These are phyloP conservation scores for Helotiales sp. DNA, from an alignment of 2,329 filamentous ascomycete genomes.

Conservation along the genomic window DNA sequence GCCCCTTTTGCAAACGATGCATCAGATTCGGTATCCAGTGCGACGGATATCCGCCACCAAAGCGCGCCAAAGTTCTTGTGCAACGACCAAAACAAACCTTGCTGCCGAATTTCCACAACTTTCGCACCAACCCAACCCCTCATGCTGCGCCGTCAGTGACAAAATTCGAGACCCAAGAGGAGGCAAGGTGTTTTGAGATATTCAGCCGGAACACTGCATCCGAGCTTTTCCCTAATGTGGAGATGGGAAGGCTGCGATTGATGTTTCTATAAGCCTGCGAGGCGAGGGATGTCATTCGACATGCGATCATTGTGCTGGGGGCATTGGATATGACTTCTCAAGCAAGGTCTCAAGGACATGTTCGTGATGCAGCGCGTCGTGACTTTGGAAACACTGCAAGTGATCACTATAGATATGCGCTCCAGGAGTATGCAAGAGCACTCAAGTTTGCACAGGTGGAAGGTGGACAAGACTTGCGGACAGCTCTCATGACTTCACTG, in stretches of 20 bases:
- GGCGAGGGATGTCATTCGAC: constrained; percentile 60
- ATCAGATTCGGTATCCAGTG: constrained; percentile 17
- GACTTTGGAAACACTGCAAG: constrained; percentile 45
- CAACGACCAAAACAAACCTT: constrained; percentile 6
- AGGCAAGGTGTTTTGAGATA: constrained; percentile 21
- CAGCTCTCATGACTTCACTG: constrained; percentile 64
- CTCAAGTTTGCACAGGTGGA: constrained; percentile 52
- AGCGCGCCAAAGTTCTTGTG: neutral
- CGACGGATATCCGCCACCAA: constrained; percentile 23
- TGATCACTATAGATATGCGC: constrained; percentile 61
- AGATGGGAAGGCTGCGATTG: constrained; percentile 15
- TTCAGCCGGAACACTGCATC: constrained; percentile 23
- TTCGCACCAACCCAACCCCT: neutral
- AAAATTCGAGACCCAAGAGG: constrained; percentile 19
- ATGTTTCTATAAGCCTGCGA: constrained; percentile 63
- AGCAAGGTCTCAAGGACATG: constrained; percentile 35
- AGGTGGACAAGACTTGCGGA: constrained; percentile 50
- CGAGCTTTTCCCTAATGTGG: constrained; percentile 22
- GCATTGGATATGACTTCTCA: constrained; percentile 68
- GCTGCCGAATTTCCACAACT: constrained; percentile 3
- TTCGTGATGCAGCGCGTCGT: constrained; percentile 33
- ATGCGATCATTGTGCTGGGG: constrained; percentile 66
- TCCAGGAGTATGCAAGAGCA: constrained; percentile 62
- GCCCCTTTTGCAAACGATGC: constrained; percentile 20
- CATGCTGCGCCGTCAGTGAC: constrained; percentile 11